Evolutionary conservation across 345 rosid genomes (phyloP).

Genomic region (Eucalyptus polyanthemos): DNA sequence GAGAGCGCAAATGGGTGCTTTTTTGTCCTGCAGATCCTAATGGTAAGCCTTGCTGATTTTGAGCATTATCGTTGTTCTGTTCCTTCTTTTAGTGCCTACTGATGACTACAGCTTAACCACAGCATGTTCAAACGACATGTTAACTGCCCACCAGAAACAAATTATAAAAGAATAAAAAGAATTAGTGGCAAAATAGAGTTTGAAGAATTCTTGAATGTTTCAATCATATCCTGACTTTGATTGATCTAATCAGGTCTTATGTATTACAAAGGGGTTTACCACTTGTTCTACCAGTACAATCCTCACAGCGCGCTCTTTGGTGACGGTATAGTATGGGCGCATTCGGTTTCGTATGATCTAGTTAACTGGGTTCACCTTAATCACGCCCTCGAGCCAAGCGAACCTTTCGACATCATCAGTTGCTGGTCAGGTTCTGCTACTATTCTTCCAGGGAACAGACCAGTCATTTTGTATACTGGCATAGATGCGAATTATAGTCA

Average conservation of each 20-base stretch:
- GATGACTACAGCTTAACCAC: neutral
- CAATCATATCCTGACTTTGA: neutral
- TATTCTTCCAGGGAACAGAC: constrained; percentile 40
- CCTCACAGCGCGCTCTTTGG: constrained; percentile 42
- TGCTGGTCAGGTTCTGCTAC: constrained; percentile 75
- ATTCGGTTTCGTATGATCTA: constrained; percentile 58
- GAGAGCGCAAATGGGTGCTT: neutral
- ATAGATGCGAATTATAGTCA: constrained; percentile 17
- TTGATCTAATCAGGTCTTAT: constrained; percentile 42
- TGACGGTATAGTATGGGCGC: constrained; percentile 44
- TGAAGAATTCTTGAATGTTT: neutral
- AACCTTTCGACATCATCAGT: constrained; percentile 40
- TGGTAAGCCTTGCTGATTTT: constrained; percentile 12
- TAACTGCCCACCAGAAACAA: neutral
- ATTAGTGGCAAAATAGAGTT: neutral
- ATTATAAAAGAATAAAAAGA: neutral
- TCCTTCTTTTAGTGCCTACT: neutral
- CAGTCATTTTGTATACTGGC: constrained; percentile 55
- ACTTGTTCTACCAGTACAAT: constrained; percentile 56
- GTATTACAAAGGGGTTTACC: constrained; percentile 60
- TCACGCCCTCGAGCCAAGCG: constrained; percentile 41
- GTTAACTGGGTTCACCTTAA: constrained; percentile 54
- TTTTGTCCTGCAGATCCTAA: constrained; percentile 19
- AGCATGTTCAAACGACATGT: neutral
- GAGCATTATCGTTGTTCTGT: neutral